These are phyloP conservation scores for Mentha longifolia DNA, from an alignment of 257 asterid genomes.

Conservation along the genomic window DNA sequence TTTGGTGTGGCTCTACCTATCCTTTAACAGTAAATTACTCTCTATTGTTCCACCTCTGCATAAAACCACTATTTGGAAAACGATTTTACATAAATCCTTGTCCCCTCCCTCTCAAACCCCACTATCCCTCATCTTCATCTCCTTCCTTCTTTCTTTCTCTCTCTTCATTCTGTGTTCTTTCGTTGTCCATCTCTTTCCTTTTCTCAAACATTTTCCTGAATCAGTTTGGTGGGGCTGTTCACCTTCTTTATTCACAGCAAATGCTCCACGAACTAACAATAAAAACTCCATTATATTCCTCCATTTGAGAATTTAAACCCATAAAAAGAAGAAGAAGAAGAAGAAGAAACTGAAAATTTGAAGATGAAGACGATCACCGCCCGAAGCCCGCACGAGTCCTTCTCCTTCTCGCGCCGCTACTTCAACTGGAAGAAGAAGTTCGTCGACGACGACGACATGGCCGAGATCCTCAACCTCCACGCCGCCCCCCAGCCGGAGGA, in stretches of 20 bases:
- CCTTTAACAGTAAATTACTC: slow-evolving; percentile 4
- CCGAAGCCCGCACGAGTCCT: slow-evolving; percentile 63
- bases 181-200: slow-evolving; percentile 10
- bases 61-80: neutral
- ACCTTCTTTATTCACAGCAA: slow-evolving; percentile 64
- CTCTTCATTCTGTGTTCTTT: slow-evolving; percentile 15
- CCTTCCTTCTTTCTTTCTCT: neutral
- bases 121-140: slow-evolving; percentile 24
- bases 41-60: no score
- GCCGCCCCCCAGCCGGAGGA: slow-evolving; percentile 34
- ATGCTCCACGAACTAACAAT: slow-evolving; percentile 26
- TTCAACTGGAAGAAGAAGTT: slow-evolving; percentile 67
- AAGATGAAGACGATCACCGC: slow-evolving; percentile 75
- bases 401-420: slow-evolving; percentile 88
- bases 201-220: slow-evolving; percentile 29
- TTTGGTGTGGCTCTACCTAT: slow-evolving; percentile 52
- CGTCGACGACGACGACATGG: slow-evolving; percentile 60
- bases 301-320: neutral
- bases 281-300: slow-evolving; percentile 35
- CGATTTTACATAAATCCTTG: slow-evolving; percentile 37
- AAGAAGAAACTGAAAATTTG: neutral
- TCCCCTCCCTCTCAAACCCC: slow-evolving; percentile 33
- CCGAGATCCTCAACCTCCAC: slow-evolving; percentile 48
- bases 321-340: neutral
- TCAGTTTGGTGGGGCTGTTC: slow-evolving; percentile 72